Conservation (phyloP, 768 basidiomycete genomes). For the Lentinula sp. region DNA sequence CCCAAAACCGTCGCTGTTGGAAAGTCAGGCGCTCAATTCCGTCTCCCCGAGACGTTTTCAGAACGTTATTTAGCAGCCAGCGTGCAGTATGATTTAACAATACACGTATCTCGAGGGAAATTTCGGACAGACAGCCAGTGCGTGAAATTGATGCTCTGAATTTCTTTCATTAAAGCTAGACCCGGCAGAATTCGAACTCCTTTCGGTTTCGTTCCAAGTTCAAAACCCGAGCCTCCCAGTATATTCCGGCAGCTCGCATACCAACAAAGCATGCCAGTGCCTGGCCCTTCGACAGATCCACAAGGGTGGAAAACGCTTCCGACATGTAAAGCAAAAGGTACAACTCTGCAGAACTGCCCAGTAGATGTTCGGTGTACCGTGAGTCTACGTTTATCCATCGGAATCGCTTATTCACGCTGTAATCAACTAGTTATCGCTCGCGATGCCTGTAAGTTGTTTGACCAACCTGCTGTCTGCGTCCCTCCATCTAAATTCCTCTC, state of each 20-base stretch:
- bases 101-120: slow-evolving; percentile 40
- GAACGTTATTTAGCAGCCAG: slow-evolving; percentile 43
- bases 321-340: slow-evolving; percentile 33
- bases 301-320: slow-evolving; percentile 45
- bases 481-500: neutral
- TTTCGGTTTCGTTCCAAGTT: slow-evolving; percentile 46
- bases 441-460: slow-evolving; percentile 33
- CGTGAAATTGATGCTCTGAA: slow-evolving; percentile 10
- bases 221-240: slow-evolving; percentile 39
- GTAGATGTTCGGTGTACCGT: slow-evolving; percentile 37
- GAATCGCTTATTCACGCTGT: neutral
- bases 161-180: neutral
- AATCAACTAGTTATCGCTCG: slow-evolving; percentile 32
- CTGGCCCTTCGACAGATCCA: slow-evolving; percentile 41
- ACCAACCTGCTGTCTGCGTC: neutral
- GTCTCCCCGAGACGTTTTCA: slow-evolving; percentile 47
- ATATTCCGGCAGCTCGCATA: slow-evolving; percentile 45
- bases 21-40: slow-evolving; percentile 28
- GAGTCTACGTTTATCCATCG: slow-evolving; percentile 12
- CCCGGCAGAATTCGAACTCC: slow-evolving; percentile 39
- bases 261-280: slow-evolving; percentile 34
- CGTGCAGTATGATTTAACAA: slow-evolving; percentile 44
- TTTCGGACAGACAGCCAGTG: slow-evolving; percentile 42
- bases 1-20: slow-evolving; percentile 35
- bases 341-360: slow-evolving; percentile 30